A percentile compares a stretch with the other conserved stretches of the same genome.
Conservation (phyloP, 805 yeast species). For the Ogataea minuta region DNA sequence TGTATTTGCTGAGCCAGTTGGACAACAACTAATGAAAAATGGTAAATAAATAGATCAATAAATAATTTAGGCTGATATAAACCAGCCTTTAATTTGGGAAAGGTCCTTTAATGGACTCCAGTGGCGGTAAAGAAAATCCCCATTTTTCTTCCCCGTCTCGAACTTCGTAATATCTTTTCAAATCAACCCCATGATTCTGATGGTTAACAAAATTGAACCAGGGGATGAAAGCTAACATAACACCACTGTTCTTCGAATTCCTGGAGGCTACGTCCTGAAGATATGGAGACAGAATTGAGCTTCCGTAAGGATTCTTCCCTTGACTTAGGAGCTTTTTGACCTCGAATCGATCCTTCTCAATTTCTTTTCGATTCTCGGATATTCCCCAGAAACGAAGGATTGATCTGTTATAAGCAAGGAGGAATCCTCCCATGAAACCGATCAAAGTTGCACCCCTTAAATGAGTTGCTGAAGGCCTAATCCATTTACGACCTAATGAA, state of each 20-base stretch:
- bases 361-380: conserved; percentile 70
- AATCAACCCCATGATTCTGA: conserved; percentile 77
- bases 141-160: conserved; percentile 59
- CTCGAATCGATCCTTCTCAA: conserved; percentile 69
- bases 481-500: conserved; percentile 42
- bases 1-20: too few relatives aligned
- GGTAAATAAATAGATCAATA: conserved; percentile 14
- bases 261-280: conserved; percentile 72
- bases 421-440: conserved; percentile 73
- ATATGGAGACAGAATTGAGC: conserved; percentile 61
- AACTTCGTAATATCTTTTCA: conserved; percentile 55
- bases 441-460: conserved; percentile 59
- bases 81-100: not conserved
- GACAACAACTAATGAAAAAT: too few relatives aligned
- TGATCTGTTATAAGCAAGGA: conserved; percentile 65
- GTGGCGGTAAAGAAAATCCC: conserved; percentile 47
- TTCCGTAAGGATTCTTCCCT: conserved; percentile 66
- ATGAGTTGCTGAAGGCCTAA: conserved; percentile 51
- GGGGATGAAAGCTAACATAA: conserved; percentile 61
- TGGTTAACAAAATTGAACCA: conserved; percentile 82
- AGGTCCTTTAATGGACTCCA: conserved; percentile 44
- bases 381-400: conserved; percentile 76
- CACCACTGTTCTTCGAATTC: conserved; percentile 71
- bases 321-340: conserved; percentile 61
- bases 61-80: not conserved